phyloP scores from a whole-genome alignment of 805 yeast genomes.

The Teunomyces tritomae region DNA sequence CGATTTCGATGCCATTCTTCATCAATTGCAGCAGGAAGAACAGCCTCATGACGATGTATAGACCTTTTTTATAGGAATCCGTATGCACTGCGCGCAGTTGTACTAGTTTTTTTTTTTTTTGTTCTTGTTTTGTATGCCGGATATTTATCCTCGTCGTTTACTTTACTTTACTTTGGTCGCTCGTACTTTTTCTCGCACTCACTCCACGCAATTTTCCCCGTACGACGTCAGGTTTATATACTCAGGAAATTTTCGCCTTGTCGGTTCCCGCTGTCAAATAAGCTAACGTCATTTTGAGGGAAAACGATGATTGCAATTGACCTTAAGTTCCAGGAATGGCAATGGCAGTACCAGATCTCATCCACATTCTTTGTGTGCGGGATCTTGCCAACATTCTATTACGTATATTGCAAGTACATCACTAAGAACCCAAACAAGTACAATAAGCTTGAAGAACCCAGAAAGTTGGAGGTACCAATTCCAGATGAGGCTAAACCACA shows the following conservation, averaged over 20 bases:
- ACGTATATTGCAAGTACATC: slow-evolving; percentile 34
- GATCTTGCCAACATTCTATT: slow-evolving; percentile 34
- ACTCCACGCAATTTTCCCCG: too few species aligned
- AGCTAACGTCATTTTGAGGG: background rate
- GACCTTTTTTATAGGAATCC: too few species aligned
- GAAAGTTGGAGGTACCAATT: slow-evolving; percentile 51
- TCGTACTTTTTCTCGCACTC: too few species aligned
- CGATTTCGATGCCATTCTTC: slow-evolving; percentile 16
- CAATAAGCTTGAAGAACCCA: slow-evolving; percentile 42
- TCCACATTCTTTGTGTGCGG: slow-evolving; percentile 42
- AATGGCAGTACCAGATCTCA: slow-evolving; percentile 46
- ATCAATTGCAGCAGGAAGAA: slow-evolving; percentile 19
- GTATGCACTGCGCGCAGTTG: too few species aligned
- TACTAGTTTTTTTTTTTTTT: background rate
- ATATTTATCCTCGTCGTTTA: background rate
- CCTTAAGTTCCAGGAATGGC: slow-evolving; percentile 37
- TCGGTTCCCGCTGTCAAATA: background rate
- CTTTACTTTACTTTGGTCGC: too few species aligned
- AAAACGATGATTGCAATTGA: slow-evolving; percentile 40
- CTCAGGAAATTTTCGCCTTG: background rate
- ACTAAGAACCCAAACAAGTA: slow-evolving; percentile 38
- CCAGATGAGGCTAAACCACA: slow-evolving; percentile 83
- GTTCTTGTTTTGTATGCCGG: slow-evolving; percentile 1
- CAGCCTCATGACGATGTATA: slow-evolving; percentile 2
- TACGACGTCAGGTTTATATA: background rate